Evolutionary conservation across 768 basidiomycete species (phyloP), one percentile per base, ranked within the genome.

Genomic region (Dioszegia crocea): DNA sequence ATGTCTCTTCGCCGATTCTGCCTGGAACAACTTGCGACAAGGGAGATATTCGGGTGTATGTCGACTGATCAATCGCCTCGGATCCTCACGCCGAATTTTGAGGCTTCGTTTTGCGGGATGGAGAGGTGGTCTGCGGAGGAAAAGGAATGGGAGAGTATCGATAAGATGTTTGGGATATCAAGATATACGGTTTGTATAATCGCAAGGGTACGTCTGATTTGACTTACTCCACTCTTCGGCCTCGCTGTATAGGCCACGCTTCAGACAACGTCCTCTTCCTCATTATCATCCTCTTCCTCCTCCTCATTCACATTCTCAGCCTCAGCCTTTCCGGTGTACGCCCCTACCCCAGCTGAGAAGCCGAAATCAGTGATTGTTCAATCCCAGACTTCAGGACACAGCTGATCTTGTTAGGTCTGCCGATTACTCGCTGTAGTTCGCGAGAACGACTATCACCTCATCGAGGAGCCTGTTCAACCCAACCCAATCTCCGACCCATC

Each of bases 151-250:
- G 71, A 73, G 52, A 62, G 59, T 19, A 62, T 73, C 10, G 71
- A 73, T 50, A 36, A 68, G 41, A 70, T 67, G 66, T 73, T 73
- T 56, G 71, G 71, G 29, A 64, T 73, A 16, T 73, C 71, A 11
- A 49, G 71, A 44, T 60, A 64, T 12, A 67, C 70, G 58, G 64
- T 68, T 12, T 65, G 66, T 44, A 48, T 73, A 33, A 63, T 73
- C 12, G 64, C 68, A 9, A 48, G 66, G 55, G 71, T 69, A 26
- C 56, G 67, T 59, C 14, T 17, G n/a, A n/a, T n/a, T n/a, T n/a
- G n/a, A n/a, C n/a, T n/a, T n/a, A n/a, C n/a, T n/a, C n/a, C n/a
- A n/a, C n/a, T n/a, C n/a, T n/a, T n/a, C n/a, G n/a, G n/a, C n/a
- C n/a, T n/a, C n/a, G n/a, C n/a, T n/a, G n/a, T n/a, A n/a, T n/a